Evolutionary conservation across 2,329 filamentous ascomycete genomes (phyloP), one percentile per base, ranked within the genome.

Genomic region (Alternaria hordeiaustralica): DNA sequence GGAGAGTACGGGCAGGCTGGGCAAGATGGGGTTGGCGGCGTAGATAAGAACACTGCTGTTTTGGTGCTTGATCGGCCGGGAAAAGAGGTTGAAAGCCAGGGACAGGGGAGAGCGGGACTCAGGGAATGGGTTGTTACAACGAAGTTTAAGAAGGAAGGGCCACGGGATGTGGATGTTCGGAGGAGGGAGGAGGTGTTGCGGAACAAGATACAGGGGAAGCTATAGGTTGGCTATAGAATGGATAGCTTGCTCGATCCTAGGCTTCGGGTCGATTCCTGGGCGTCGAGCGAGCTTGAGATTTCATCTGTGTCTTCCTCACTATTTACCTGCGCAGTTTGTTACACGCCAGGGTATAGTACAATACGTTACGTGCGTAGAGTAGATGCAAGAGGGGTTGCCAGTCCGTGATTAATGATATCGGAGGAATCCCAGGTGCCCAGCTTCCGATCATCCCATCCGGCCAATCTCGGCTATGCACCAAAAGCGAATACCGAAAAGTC

Each of bases 91-190:
- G 83, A 86, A 61, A 82, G 76, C 20, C 82, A 85, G 64, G 83
- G 80, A 5, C 78, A 76, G 8, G 82, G 78, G 5, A 81, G 85
- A 68, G 82, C 71, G 64, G 88, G 87, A 0, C 81, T 87, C 23
- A 77, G 68, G 25, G 86, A 89, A 55, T 83, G 85, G 70, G 86
- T 88, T 53, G 84, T 89, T 25, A 78, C 88, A 20, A 85, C 87
- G 8, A 83, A 83, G 53, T 89, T 89, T 61, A 82, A 78, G 67
- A 85, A 86, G 59, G 86, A 87, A 62, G 86, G 86, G 18, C 86
- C 87, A 21, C 80, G 86, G 65, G 81, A 87, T 65, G 80, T 90
- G 41, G 84, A 86, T 62, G 84, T 90, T 9, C 73, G 80, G 65
- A 71, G 71, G 70, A 74, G 75, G 59, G 74, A 81, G 33, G 86